Conservation (phyloP, 441 rosid species). For the Aleurites moluccanus region DNA sequence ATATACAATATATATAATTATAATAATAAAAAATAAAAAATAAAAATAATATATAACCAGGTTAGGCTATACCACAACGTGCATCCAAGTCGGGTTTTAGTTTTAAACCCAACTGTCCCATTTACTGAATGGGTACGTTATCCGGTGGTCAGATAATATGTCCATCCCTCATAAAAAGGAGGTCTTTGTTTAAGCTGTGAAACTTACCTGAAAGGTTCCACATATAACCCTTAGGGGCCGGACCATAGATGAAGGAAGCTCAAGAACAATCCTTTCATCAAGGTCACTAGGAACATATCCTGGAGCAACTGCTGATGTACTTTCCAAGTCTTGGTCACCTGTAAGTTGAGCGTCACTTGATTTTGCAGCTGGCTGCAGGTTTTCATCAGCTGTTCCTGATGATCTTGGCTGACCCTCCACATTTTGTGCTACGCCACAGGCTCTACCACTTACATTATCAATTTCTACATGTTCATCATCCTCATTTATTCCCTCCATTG, state of each 20-base stretch:
- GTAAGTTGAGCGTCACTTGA: slow-evolving; percentile 50
- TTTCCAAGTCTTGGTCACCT: slow-evolving; percentile 52
- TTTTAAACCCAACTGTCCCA: too few relatives aligned
- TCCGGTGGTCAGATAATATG: not conserved
- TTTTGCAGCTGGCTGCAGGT: slow-evolving; percentile 48
- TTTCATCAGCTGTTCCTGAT: slow-evolving; percentile 52
- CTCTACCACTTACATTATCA: slow-evolving; percentile 56
- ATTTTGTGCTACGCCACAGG: slow-evolving; percentile 41
- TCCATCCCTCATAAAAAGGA: not conserved
- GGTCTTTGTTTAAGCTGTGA: not conserved
- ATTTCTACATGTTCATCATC: slow-evolving; percentile 80
- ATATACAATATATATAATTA: too few relatives aligned
- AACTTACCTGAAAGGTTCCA: slow-evolving; percentile 95
- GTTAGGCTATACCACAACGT: too few relatives aligned
- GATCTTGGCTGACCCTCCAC: slow-evolving; percentile 46
- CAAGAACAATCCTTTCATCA: slow-evolving; percentile 92
- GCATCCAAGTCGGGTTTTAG: too few relatives aligned
- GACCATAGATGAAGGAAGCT: slow-evolving; percentile 97
- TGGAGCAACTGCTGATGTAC: slow-evolving; percentile 65
- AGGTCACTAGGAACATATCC: slow-evolving; percentile 92
- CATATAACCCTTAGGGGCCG: slow-evolving; percentile 79
- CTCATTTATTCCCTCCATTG: slow-evolving; percentile 68
- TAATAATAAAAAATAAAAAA: too few relatives aligned
- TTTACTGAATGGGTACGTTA: too few relatives aligned
- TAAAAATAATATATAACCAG: too few relatives aligned